phyloP scores from a whole-genome alignment of 176 grass and related monocot genomes.

The Typha latifolia region DNA sequence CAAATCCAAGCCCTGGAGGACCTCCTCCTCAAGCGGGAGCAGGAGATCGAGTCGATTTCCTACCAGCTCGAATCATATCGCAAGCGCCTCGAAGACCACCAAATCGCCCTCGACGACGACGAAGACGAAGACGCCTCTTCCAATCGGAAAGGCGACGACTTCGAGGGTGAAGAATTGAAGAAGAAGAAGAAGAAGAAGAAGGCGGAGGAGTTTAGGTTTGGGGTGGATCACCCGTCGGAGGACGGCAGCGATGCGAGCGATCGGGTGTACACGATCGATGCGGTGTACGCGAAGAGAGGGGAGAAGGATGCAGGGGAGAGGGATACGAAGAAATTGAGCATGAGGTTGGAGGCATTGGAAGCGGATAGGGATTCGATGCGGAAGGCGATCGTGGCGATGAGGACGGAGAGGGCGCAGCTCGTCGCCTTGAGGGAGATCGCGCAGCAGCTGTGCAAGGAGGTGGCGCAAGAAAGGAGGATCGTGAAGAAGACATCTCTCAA shows the following conservation, averaged over 20 bases:
- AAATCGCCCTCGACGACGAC: conserved; percentile 24
- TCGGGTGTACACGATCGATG: conserved; percentile 84
- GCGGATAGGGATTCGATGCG: conserved; percentile 91
- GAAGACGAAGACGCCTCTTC: background rate
- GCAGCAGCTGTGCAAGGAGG: conserved; percentile 63
- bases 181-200: conserved; percentile 24
- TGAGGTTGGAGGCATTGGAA: conserved; percentile 79
- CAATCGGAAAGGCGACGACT: background rate
- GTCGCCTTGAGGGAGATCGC: conserved; percentile 81
- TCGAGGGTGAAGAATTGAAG: conserved; percentile 29
- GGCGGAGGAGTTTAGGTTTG: conserved; percentile 14
- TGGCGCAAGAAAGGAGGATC: conserved; percentile 24
- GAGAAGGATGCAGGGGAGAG: conserved; percentile 34
- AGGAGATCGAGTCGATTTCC: conserved; percentile 2
- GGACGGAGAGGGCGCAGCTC: conserved; percentile 75
- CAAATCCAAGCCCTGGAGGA: conserved; percentile 5
- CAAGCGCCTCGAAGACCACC: conserved; percentile 2
- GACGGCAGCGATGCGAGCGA: conserved; percentile 33
- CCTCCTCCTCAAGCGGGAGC: conserved; percentile 11
- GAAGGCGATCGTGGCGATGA: conserved; percentile 70
- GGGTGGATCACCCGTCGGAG: conserved; percentile 12
- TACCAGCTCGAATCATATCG: conserved; percentile 10
- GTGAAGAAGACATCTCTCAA: background rate
- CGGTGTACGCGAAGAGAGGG: conserved; percentile 30
- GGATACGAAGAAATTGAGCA: conserved; percentile 72